These are phyloP conservation scores for Pseudogymnoascus sp. DNA, from an alignment of 2,329 filamentous ascomycete genomes.

Conservation along the genomic window DNA sequence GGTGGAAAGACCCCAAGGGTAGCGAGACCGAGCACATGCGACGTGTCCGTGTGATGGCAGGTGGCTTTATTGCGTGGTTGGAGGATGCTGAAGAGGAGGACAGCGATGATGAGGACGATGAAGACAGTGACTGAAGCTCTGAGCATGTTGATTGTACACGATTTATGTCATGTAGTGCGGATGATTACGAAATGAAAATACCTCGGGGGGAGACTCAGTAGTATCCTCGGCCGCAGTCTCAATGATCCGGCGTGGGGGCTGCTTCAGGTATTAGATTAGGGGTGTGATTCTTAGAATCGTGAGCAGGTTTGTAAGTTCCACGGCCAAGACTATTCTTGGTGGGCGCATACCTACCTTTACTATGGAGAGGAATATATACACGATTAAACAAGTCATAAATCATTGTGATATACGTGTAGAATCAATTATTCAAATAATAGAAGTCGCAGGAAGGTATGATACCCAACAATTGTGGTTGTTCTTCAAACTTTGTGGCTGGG, in stretches of 20 bases:
- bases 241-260: background rate
- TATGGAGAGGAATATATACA: background rate
- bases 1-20: conserved; percentile 75
- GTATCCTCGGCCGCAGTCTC: background rate
- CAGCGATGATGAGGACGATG: conserved; percentile 56
- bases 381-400: background rate
- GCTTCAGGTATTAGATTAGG: background rate
- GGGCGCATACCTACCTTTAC: background rate
- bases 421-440: background rate
- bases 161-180: background rate
- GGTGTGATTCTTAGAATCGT: background rate
- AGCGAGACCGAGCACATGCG: conserved; percentile 61
- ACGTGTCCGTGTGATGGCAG: conserved; percentile 64
- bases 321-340: background rate
- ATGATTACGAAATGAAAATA: background rate
- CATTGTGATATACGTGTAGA: background rate
- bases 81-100: conserved; percentile 68
- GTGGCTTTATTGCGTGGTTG: conserved; percentile 75
- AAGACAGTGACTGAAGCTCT: conserved; percentile 39
- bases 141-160: conserved; percentile 6
- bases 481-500: background rate
- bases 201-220: background rate
- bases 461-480: no score
- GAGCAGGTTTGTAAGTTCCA: background rate
- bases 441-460: background rate